A percentile compares a stretch with the other conserved stretches of the same genome.
phyloP scores from a whole-genome alignment of 352 stramenopile genomes.

The Phytophthora fragariaefolia region DNA sequence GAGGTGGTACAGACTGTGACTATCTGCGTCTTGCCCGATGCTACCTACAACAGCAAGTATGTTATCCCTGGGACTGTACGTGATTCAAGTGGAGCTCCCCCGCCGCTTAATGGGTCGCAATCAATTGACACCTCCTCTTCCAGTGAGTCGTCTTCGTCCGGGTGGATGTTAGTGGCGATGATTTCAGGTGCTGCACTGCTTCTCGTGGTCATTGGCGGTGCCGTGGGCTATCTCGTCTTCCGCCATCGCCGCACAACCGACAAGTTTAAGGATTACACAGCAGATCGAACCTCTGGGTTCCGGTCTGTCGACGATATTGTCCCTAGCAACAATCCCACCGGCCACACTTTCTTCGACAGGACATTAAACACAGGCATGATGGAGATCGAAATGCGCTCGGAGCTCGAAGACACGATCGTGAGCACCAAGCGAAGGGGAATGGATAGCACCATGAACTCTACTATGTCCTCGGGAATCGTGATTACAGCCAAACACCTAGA shows the following conservation, averaged over 20 bases:
- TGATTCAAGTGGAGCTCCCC: background rate
- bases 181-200: constrained; percentile 40
- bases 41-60: constrained; percentile 42
- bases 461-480: constrained; percentile 11
- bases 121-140: background rate
- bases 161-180: constrained; percentile 52
- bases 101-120: constrained; percentile 11
- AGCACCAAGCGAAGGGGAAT: constrained; percentile 24
- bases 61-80: constrained; percentile 11
- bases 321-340: constrained; percentile 13
- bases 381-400: constrained; percentile 11
- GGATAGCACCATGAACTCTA: constrained; percentile 21
- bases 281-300: constrained; percentile 24
- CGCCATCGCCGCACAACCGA: constrained; percentile 25
- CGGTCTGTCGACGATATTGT: constrained; percentile 10
- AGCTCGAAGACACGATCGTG: constrained; percentile 25
- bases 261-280: constrained; percentile 29
- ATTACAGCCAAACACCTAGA: constrained; percentile 34
- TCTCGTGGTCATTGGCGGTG: constrained; percentile 29
- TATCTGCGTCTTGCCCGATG: constrained; percentile 47
- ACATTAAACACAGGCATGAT: constrained; percentile 35
- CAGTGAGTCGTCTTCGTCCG: constrained; percentile 10
- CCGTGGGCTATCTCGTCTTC: constrained; percentile 41
- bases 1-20: constrained; percentile 23
- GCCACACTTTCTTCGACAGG: constrained; percentile 24